Evolutionary conservation across 495 filamentous ascomycete species (phyloP), one percentile per base, ranked within the genome.

Genomic region (Aspergillus panamensis): DNA sequence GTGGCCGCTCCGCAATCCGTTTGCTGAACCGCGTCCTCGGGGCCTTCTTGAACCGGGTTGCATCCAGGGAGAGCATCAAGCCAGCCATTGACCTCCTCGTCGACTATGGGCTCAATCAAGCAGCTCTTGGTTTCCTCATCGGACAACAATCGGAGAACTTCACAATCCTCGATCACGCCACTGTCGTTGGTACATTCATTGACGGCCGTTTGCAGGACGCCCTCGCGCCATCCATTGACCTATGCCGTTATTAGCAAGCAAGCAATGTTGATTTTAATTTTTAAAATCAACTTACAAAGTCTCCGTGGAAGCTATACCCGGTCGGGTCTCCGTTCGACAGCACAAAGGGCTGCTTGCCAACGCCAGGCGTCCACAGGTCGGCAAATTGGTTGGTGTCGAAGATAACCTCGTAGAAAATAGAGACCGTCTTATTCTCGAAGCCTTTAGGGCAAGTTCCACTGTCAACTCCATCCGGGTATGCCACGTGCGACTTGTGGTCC

Each of bases 371-470:
- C 77, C 84, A 88, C 61, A 76, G 66, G 54, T 80, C 69, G 29
- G 70, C 68, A 59, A 87, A 84, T 7, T 65, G 59, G 52, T 81
- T 74, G 6, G 84, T 84, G 62, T 84, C 70, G 74, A 80, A 90
- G 67, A 82, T 81, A 17, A 86, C 74, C 72, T 91, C 88, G 65
- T 79, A 87, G 73, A 90, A 90, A 53, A 90, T 69, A 45, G 85
- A 84, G 53, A 85, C 71, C 5, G 84, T 69, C 17, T n/a, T n/a
- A n/a, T n/a, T n/a, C n/a, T n/a, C 80, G 81, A 3, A 73, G 66
- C 0, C 84, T 6, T 53, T 51, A 2, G 58, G 58, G 25, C 58
- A 60, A 9, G 51, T 3, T 2, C 58, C 58, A 10, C 42, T 44
- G 21, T 60, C 45, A 1, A 33, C 3, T 19, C 43, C 13, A 14